These are phyloP conservation scores for Puccinia hordei DNA, from an alignment of 1,284 basidiomycete genomes.

Conservation along the genomic window DNA sequence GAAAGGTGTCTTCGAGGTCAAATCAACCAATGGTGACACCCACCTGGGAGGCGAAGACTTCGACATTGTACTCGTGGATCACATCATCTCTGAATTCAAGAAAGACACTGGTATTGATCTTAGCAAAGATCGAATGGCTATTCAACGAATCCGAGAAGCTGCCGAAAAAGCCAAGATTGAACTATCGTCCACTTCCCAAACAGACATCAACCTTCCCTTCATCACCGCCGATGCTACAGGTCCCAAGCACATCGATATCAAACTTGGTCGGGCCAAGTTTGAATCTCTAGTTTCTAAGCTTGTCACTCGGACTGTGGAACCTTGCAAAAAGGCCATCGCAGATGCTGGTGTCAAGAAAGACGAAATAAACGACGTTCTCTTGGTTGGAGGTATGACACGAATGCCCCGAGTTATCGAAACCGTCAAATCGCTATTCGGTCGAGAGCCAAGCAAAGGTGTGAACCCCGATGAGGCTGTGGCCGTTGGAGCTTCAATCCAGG, in stretches of 20 bases:
- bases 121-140: slow-evolving; percentile 87
- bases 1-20: slow-evolving; percentile 98
- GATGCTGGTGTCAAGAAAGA: slow-evolving; percentile 90
- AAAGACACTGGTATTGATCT: slow-evolving; percentile 84
- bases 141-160: slow-evolving; percentile 97
- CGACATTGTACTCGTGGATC: slow-evolving; percentile 95
- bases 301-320: slow-evolving; percentile 88
- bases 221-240: slow-evolving; percentile 92
- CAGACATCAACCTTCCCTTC: slow-evolving; percentile 95
- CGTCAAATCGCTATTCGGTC: slow-evolving; percentile 87
- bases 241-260: slow-evolving; percentile 93
- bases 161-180: slow-evolving; percentile 99
- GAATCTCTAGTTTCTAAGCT: slow-evolving; percentile 81
- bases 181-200: slow-evolving; percentile 86
- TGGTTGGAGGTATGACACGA: slow-evolving; percentile 97
- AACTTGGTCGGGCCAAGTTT: slow-evolving; percentile 83
- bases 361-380: slow-evolving; percentile 93
- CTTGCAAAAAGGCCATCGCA: slow-evolving; percentile 90
- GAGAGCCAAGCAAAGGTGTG: slow-evolving; percentile 71
- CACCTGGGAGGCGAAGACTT: slow-evolving; percentile 99
- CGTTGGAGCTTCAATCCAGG: slow-evolving; percentile 98
- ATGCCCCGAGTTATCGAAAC: slow-evolving; percentile 95
- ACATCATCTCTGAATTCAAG: slow-evolving; percentile 98
- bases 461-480: slow-evolving; percentile 97
- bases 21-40: slow-evolving; percentile 98